These are phyloP conservation scores for Auricularia heimuer DNA, from an alignment of 768 basidiomycete genomes.

Conservation along the genomic window DNA sequence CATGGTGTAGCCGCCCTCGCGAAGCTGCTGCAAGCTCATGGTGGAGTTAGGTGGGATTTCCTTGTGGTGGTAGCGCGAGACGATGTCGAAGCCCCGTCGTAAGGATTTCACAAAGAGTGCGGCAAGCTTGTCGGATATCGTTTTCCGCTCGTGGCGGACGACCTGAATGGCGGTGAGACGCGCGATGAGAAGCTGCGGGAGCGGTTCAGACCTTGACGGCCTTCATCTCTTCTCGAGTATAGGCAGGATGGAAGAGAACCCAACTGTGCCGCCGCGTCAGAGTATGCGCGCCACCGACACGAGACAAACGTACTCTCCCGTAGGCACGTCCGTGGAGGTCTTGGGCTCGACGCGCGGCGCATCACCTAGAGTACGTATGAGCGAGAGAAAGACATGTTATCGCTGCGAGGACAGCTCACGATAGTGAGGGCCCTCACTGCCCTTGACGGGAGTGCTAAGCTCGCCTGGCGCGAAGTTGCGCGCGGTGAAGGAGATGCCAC, in stretches of 20 bases:
- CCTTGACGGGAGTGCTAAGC: not conserved
- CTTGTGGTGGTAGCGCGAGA: slow-evolving; percentile 77
- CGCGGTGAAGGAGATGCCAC: not conserved
- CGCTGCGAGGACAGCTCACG: not conserved
- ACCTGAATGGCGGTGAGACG: slow-evolving; percentile 36
- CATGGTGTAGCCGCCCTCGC: slow-evolving; percentile 64
- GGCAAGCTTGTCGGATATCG: slow-evolving; percentile 55
- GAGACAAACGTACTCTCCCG: not conserved
- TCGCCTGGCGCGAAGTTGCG: not conserved
- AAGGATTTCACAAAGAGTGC: not conserved
- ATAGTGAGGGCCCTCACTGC: not conserved
- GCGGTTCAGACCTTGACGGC: slow-evolving; percentile 50
- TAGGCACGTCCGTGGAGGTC: not conserved
- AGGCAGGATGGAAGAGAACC: slow-evolving; percentile 92
- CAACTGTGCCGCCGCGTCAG: slow-evolving; percentile 29
- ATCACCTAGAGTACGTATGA: not conserved
- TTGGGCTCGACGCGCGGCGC: not conserved
- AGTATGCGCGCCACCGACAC: not conserved
- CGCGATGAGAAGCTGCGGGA: not conserved
- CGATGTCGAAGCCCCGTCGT: slow-evolving; percentile 69
- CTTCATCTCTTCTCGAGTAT: slow-evolving; percentile 60
- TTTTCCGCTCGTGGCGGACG: slow-evolving; percentile 54
- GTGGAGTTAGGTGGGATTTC: slow-evolving; percentile 48
- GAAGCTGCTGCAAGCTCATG: slow-evolving; percentile 64
- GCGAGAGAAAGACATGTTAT: not conserved